phyloP scores from a whole-genome alignment of 352 stramenopile species.

The Saprolegnia diclina region DNA sequence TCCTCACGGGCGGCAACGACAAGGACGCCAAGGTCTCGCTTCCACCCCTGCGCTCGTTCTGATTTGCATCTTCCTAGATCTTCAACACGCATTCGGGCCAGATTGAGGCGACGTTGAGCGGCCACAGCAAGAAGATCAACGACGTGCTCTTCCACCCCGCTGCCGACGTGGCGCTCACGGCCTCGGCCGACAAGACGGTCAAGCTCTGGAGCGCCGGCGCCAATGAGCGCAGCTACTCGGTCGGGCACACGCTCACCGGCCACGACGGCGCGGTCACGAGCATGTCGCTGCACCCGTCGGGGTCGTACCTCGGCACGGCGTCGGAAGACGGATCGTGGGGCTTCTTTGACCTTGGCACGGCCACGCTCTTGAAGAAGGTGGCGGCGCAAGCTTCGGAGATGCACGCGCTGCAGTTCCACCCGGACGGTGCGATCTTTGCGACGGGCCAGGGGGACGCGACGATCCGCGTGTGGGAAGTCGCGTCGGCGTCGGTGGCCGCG shows the following conservation, averaged over 20 bases:
- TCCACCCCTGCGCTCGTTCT: background rate
- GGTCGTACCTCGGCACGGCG: slow-evolving; percentile 68
- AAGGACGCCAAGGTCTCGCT: slow-evolving; percentile 51
- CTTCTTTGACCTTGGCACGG: slow-evolving; percentile 73
- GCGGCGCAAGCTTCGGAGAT: slow-evolving; percentile 44
- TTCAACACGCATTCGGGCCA: slow-evolving; percentile 70
- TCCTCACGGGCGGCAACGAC: slow-evolving; percentile 78
- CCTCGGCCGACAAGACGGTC: slow-evolving; percentile 71
- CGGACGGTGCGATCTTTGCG: slow-evolving; percentile 92
- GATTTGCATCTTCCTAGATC: slow-evolving; percentile 29
- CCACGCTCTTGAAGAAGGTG: slow-evolving; percentile 44
- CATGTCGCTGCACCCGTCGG: slow-evolving; percentile 75
- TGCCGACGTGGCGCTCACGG: slow-evolving; percentile 61
- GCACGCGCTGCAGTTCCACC: slow-evolving; percentile 79
- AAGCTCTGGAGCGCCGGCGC: slow-evolving; percentile 62
- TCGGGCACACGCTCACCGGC: slow-evolving; percentile 50
- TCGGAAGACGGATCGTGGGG: slow-evolving; percentile 79
- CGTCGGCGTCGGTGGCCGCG: slow-evolving; percentile 67
- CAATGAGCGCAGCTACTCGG: slow-evolving; percentile 37
- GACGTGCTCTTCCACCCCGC: slow-evolving; percentile 68
- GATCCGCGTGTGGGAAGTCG: slow-evolving; percentile 93
- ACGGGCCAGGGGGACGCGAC: slow-evolving; percentile 51
- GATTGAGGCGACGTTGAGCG: slow-evolving; percentile 64
- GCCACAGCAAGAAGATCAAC: slow-evolving; percentile 83
- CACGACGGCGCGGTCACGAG: slow-evolving; percentile 59